Evolutionary conservation across 495 filamentous ascomycete species (phyloP), one percentile per base, ranked within the genome.

Genomic region (Sabuloglossum arenarium): DNA sequence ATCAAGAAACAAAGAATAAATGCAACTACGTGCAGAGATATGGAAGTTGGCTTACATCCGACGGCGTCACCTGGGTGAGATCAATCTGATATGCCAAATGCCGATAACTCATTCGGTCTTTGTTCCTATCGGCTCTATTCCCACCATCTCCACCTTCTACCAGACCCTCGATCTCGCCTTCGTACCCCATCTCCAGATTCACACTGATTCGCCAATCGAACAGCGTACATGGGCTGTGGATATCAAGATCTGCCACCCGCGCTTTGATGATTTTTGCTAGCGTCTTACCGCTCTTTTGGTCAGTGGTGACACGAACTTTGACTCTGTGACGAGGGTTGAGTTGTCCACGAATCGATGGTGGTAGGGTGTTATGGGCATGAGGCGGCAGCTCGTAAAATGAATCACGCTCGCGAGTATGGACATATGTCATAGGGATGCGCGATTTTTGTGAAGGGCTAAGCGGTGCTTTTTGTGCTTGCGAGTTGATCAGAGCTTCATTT

Each of bases 171-270:
- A 82, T 60, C 16, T 85, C 73, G 0, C 86, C 84, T n/a, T 81
- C 75, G 68, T 81, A 90, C 50, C 79, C 77, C 79, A 87, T 87
- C 76, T 97, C 90, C 6, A 95, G 72, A 61, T 89, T 94, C 61
- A 95, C 77, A 60, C 85, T 89, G 59, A 97, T 79, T 23, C 90
- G 80, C 71, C 84, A 93, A 65, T 95, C 90, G 45, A 94, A 79
- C 3, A 74, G 72, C 14, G 73, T 76, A 32, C 71, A 67, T 0
- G 90, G 88, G 57, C 83, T 81, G 67, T 79, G 81, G 10, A 95
- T 73, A 59, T 89, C 81, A 8, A 91, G 66, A 66, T 97, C 86
- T 31, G 82, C 82, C n/a, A 97, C 68, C 29, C 86, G 77, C 24
- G 77, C 79, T 72, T 97, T 97, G 64, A 97, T 76, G 47, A 97